Evolutionary conservation across 2,329 filamentous ascomycete genomes (phyloP).

Genomic region (Fusarium algeriense): DNA sequence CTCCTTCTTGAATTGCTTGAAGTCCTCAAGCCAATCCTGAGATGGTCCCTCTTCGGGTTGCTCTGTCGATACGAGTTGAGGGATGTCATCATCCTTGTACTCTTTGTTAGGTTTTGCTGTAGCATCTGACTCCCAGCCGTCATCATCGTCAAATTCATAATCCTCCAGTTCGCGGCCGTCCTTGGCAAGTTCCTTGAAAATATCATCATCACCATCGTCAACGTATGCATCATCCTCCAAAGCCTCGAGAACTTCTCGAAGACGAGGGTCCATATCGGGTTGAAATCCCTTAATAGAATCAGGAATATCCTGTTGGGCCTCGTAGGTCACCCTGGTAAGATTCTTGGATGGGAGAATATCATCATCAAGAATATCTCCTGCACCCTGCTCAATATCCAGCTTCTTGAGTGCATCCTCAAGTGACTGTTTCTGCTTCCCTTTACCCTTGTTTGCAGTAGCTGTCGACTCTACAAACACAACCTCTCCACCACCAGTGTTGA

Average conservation of each 20-base stretch:
- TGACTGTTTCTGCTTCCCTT: constrained; percentile 80
- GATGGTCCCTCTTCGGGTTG: constrained; percentile 72
- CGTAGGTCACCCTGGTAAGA: constrained; percentile 81
- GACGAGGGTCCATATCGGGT: constrained; percentile 94
- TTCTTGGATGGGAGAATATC: constrained; percentile 85
- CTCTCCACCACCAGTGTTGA: constrained; percentile 79
- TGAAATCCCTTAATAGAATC: constrained; percentile 94
- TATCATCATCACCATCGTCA: constrained; percentile 85
- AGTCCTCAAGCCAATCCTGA: constrained; percentile 91
- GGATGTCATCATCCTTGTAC: constrained; percentile 62
- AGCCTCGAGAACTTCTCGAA: constrained; percentile 92
- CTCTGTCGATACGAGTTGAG: constrained; percentile 63
- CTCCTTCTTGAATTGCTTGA: constrained; percentile 93
- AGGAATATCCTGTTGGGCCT: constrained; percentile 92
- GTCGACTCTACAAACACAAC: constrained; percentile 86
- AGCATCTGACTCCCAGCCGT: constrained; percentile 94
- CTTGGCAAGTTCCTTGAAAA: constrained; percentile 80
- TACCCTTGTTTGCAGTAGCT: constrained; percentile 72
- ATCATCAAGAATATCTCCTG: constrained; percentile 74
- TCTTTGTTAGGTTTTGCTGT: constrained; percentile 82
- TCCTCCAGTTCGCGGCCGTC: constrained; percentile 80
- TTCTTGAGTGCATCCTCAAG: constrained; percentile 85
- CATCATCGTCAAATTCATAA: constrained; percentile 82
- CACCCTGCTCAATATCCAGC: constrained; percentile 66
- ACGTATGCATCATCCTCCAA: constrained; percentile 97